phyloP scores from a whole-genome alignment of 257 asterid species.

The Lycium ferocissimum region DNA sequence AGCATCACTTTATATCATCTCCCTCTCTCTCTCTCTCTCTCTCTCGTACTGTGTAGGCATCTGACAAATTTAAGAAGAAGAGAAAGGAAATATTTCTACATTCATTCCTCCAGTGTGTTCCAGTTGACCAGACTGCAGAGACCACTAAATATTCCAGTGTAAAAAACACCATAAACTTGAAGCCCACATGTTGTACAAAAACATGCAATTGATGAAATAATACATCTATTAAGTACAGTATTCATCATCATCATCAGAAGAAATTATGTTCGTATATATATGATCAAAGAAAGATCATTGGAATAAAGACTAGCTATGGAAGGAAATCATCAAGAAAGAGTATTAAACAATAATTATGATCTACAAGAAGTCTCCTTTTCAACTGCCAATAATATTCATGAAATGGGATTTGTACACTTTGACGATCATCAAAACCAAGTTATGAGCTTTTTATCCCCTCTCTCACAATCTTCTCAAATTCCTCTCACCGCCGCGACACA shows the following conservation, averaged over 20 bases:
- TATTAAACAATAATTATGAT: constrained; percentile 54
- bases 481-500: constrained; percentile 5
- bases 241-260: constrained; percentile 34
- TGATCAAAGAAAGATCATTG: constrained; percentile 30
- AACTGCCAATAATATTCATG: constrained; percentile 38
- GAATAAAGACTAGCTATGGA: constrained; percentile 49
- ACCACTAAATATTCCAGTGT: background rate
- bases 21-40: background rate
- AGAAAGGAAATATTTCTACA: background rate
- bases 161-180: constrained; percentile 6
- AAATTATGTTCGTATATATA: background rate
- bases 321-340: constrained; percentile 51
- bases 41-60: background rate
- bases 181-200: constrained; percentile 46
- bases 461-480: constrained; percentile 44
- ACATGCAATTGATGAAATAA: constrained; percentile 50
- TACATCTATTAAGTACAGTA: constrained; percentile 42
- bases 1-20: background rate
- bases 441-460: constrained; percentile 54
- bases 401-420: constrained; percentile 69
- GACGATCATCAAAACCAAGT: constrained; percentile 67
- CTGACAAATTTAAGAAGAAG: background rate
- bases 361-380: constrained; percentile 49
- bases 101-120: constrained; percentile 43
- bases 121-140: constrained; percentile 44